Evolutionary conservation across 2,329 filamentous ascomycete species (phyloP).

Genomic region (Albifimbria verrucaria): DNA sequence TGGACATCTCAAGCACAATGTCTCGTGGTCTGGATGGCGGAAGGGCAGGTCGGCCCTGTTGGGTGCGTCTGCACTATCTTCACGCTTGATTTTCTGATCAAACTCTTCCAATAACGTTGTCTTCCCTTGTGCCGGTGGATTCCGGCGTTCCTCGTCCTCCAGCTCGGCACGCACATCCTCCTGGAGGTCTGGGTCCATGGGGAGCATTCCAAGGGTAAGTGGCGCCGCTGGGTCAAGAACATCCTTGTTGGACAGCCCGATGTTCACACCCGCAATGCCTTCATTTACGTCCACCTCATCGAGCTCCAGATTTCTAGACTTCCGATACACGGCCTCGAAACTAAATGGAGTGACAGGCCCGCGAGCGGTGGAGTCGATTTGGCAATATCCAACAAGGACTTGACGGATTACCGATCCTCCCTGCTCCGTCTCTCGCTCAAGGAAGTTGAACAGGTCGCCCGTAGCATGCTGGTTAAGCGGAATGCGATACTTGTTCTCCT

Average conservation of each 20-base stretch:
- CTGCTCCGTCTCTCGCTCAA: slow-evolving; percentile 81
- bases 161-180: slow-evolving; percentile 85
- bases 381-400: slow-evolving; percentile 62
- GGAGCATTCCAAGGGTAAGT: slow-evolving; percentile 76
- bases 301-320: slow-evolving; percentile 57
- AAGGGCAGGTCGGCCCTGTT: slow-evolving; percentile 76
- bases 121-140: slow-evolving; percentile 68
- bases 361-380: slow-evolving; percentile 54
- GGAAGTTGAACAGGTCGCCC: slow-evolving; percentile 77
- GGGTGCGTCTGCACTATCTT: slow-evolving; percentile 82
- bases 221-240: slow-evolving; percentile 52
- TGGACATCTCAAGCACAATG: slow-evolving; percentile 90
- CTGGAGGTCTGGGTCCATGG: slow-evolving; percentile 78
- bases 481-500: slow-evolving; percentile 82
- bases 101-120: slow-evolving; percentile 81
- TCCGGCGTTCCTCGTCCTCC: slow-evolving; percentile 76
- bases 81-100: slow-evolving; percentile 82
- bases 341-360: slow-evolving; percentile 63
- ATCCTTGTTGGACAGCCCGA: slow-evolving; percentile 59
- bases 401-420: slow-evolving; percentile 76
- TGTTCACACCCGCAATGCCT: slow-evolving; percentile 61
- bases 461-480: slow-evolving; percentile 85
- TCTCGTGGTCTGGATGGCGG: slow-evolving; percentile 87
- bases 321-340: slow-evolving; percentile 57
- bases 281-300: slow-evolving; percentile 62